Base-by-base conservation (phyloP, 768 basidiomycete species). In the Tephrocybe sp. region DNA sequence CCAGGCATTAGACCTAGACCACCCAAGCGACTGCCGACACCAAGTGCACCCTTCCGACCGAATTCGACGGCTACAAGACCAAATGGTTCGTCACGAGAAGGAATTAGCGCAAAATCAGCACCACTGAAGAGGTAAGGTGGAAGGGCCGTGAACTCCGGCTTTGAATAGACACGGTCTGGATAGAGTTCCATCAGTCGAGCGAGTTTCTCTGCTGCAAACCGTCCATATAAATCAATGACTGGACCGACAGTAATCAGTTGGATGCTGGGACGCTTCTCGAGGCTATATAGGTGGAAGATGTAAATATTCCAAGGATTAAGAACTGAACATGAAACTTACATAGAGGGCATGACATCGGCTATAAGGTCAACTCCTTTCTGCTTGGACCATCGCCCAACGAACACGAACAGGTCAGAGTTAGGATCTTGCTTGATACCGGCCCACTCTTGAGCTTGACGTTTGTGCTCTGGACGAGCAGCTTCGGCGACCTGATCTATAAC, bases 321-420 rank as follows among this genome's bases (percentile, higher is more conserved):
- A 39, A 34, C 24, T 27, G 40, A 32, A 41, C 15, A 44, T 57
- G 19, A 30, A 11, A 79, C 89, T 60, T 62, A 90, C 85, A 97
- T 62, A 3, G 82, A 78, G 19, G 93, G 94, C 89, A 97, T 90
- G 54, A 97, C 86, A 68, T 97, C 94, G 8, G 94, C 94, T 57
- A 97, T 97, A 35, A 97, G 74, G 70, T 97, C 94, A n/a, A 97
- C 92, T 69, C 90, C 94, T 69, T 97, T 97, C 68, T 97, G 94
- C 68, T 96, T 97, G 5, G 94, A 97, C 94, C 94, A 97, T 55
- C 94, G 87, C 64, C 94, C 94, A 55, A 97, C 94, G 68, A 97
- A 96, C 54, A 97, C 94, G 63, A 97, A 96, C 39, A 97, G 67
- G 65, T 95, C 92, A 1, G 92, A 84, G 32, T 89, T 73, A 1